phyloP scores from a whole-genome alignment of 768 basidiomycete species.

The Rhizopogon vinicolor region DNA sequence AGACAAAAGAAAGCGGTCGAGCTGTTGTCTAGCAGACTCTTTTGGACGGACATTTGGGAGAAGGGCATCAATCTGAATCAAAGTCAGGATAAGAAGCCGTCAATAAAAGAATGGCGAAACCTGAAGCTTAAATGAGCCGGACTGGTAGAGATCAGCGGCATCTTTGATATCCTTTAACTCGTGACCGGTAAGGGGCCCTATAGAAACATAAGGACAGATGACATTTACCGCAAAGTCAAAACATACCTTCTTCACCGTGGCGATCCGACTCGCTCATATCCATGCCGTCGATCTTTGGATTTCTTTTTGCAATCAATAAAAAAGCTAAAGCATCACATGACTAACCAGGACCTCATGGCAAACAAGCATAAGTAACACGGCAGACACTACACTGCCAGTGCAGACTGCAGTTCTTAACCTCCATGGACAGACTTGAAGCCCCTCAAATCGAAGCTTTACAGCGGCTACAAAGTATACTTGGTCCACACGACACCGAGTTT shows the following conservation, averaged over 20 bases:
- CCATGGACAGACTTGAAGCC: slow-evolving; percentile 9
- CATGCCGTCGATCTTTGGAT: neutral
- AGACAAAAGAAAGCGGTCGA: slow-evolving; percentile 64
- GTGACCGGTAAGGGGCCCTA: slow-evolving; percentile 59
- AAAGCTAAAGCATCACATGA: neutral
- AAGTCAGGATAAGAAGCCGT: slow-evolving; percentile 4
- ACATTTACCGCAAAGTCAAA: neutral
- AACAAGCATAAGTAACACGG: neutral
- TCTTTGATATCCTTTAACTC: slow-evolving; percentile 73
- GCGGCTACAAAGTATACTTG: slow-evolving; percentile 12
- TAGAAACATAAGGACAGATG: neutral
- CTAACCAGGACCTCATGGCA: neutral
- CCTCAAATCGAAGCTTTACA: slow-evolving; percentile 10
- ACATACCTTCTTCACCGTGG: neutral
- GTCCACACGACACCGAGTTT: slow-evolving; percentile 49
- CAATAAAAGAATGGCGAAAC: slow-evolving; percentile 28
- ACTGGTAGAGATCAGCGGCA: slow-evolving; percentile 68
- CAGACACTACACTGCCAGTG: too few relatives aligned
- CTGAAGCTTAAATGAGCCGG: slow-evolving; percentile 82
- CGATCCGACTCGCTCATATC: neutral
- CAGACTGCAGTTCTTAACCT: neutral
- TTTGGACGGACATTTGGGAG: slow-evolving; percentile 74
- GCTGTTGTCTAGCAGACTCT: slow-evolving; percentile 44
- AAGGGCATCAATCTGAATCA: slow-evolving; percentile 67
- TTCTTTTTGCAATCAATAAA: neutral